These are phyloP conservation scores for Nissolia schottii DNA, from an alignment of 306 rosid species.

Conservation along the genomic window DNA sequence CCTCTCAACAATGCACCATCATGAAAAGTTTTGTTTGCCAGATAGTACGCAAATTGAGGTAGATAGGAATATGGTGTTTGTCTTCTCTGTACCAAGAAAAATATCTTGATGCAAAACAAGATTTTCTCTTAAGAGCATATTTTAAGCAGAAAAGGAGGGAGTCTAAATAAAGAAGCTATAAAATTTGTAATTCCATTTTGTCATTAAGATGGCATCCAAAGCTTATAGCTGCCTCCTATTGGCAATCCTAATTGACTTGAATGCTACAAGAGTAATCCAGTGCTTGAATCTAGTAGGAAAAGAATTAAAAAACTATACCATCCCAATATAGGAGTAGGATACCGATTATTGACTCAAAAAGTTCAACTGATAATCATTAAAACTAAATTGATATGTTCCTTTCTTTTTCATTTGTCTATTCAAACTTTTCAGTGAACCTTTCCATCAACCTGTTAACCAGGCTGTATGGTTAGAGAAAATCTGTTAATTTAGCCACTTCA, in stretches of 20 bases:
- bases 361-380: background rate
- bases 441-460: background rate
- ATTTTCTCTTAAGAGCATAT: background rate
- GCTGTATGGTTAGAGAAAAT: background rate
- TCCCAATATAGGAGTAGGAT: background rate
- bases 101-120: background rate
- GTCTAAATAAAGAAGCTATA: conserved; percentile 9
- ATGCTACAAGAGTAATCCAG: background rate
- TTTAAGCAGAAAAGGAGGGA: conserved; percentile 3
- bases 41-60: conserved; percentile 68
- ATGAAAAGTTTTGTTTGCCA: conserved; percentile 43
- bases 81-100: conserved; percentile 1
- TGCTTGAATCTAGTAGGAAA: conserved; percentile 1
- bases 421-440: background rate
- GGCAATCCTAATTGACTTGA: background rate
- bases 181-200: background rate
- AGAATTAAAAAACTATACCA: background rate
- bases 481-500: conserved; percentile 11
- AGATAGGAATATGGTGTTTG: conserved; percentile 17
- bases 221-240: background rate
- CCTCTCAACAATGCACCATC: conserved; percentile 37
- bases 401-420: background rate
- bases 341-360: background rate
- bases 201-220: background rate
- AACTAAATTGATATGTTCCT: conserved; percentile 6